Evolutionary conservation across 1,139 yeast species (phyloP).

Genomic region (Barnettozyma hawaiiensis): DNA sequence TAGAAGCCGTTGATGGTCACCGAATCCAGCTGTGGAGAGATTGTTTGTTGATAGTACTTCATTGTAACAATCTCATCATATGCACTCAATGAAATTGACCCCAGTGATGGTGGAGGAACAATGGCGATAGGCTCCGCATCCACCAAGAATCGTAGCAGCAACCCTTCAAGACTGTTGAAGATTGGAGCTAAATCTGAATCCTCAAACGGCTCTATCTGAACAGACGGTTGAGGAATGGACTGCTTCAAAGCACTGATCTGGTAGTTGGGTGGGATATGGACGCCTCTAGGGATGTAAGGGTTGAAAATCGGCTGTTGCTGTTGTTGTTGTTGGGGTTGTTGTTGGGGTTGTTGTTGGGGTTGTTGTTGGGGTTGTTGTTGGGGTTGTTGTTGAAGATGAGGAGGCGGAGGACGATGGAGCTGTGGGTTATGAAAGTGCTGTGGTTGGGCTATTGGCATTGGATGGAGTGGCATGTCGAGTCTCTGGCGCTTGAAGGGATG

Average conservation of each 20-base stretch:
- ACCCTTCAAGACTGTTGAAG: slow-evolving; percentile 1
- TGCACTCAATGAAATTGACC: slow-evolving; percentile 4
- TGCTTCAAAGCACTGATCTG: neutral
- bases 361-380: too few species aligned
- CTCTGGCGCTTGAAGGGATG: neutral
- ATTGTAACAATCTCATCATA: slow-evolving; percentile 14
- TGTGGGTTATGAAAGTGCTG: neutral
- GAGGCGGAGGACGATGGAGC: neutral
- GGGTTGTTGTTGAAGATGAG: too few species aligned
- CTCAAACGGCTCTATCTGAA: neutral
- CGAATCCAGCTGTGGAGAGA: slow-evolving; percentile 17
- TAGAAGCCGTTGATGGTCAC: slow-evolving; percentile 4
- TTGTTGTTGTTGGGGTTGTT: too few species aligned
- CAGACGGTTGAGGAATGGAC: neutral
- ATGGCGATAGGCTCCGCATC: slow-evolving; percentile 5
- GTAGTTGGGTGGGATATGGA: neutral
- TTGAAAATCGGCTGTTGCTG: neutral
- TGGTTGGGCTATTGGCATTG: neutral
- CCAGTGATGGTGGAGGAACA: slow-evolving; percentile 2
- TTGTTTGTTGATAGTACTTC: slow-evolving; percentile 9
- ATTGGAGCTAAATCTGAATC: neutral
- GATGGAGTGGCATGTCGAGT: neutral
- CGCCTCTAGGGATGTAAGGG: slow-evolving; percentile 2
- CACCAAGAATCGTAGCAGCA: slow-evolving; percentile 1
- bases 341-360: too few species aligned